A percentile compares a stretch with the other conserved stretches of the same genome.
phyloP scores from a whole-genome alignment of 2,329 filamentous ascomycete genomes.

The Colletotrichum spinosum region DNA sequence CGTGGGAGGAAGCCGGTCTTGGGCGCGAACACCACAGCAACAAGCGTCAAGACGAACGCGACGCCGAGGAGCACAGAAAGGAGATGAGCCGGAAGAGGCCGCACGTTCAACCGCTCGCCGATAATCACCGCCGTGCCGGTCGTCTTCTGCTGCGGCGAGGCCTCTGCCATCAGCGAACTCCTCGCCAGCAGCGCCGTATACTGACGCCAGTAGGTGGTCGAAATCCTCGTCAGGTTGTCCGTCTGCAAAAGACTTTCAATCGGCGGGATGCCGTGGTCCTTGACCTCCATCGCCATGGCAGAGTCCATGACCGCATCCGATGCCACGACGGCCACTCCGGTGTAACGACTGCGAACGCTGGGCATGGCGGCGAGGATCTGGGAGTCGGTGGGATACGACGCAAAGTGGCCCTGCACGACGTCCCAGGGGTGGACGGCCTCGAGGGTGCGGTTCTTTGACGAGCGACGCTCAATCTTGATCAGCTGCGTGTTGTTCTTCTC shows the following conservation, averaged over 20 bases:
- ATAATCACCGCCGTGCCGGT: conserved; percentile 42
- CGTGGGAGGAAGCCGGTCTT: conserved; percentile 50
- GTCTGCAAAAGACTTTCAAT: conserved; percentile 42
- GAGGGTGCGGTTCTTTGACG: conserved; percentile 31
- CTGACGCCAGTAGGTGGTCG: conserved; percentile 48
- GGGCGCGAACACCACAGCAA: conserved; percentile 42
- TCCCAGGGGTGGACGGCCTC: conserved; percentile 41
- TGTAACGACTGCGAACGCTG: conserved; percentile 39
- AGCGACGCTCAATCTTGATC: conserved; percentile 33
- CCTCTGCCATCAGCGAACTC: conserved; percentile 43
- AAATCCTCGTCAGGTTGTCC: conserved; percentile 42
- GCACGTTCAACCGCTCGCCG: conserved; percentile 47
- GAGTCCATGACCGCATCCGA: conserved; percentile 48
- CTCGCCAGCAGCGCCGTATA: conserved; percentile 49
- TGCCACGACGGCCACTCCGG: conserved; percentile 42
- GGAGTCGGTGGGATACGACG: conserved; percentile 38
- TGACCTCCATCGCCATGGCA: conserved; percentile 44
- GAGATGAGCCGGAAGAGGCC: conserved; percentile 45
- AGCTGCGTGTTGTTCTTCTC: conserved; percentile 41
- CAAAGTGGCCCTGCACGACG: conserved; percentile 42
- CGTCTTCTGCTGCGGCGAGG: conserved; percentile 19
- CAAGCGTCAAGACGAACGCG: conserved; percentile 41
- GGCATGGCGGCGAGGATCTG: conserved; percentile 27
- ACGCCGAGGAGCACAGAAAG: conserved; percentile 45
- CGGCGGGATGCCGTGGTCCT: conserved; percentile 38